Conservation (phyloP, 257 asterid species). For the Solanum bulbocastanum region DNA sequence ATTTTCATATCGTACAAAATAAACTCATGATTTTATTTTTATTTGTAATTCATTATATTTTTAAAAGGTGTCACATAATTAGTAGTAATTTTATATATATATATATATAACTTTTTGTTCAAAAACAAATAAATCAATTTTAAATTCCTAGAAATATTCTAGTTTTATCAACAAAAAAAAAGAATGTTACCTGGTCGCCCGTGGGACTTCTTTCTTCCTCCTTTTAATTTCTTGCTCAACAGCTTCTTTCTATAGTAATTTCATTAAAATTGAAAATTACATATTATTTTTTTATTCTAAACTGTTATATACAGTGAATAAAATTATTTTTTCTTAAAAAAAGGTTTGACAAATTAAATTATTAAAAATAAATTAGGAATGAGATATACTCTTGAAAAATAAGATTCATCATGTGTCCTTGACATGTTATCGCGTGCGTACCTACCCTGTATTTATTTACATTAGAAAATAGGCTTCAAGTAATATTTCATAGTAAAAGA, state of each 20-base stretch:
- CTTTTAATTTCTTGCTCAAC: not conserved
- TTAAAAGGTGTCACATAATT: not conserved
- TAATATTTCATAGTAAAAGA: not conserved
- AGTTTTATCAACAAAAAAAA: not conserved
- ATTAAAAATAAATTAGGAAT: not conserved
- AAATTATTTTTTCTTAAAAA: not conserved
- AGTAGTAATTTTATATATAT: not conserved
- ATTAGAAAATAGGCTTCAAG: not conserved
- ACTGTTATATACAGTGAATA: too few relatives aligned
- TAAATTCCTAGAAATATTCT: not conserved
- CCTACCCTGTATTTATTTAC: not conserved
- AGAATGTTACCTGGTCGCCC: not conserved
- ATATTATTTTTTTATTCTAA: not conserved
- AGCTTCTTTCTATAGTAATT: not conserved
- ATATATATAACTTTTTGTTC: too few relatives aligned
- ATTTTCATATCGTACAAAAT: not conserved
- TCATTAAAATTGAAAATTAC: not conserved
- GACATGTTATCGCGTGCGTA: not conserved
- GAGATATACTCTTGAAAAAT: not conserved
- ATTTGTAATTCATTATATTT: not conserved
- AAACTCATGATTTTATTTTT: not conserved
- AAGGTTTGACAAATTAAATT: not conserved
- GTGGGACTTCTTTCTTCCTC: not conserved
- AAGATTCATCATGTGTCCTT: not conserved
- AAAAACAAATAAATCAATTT: not conserved